These are phyloP conservation scores for Aspergillus sparsus DNA, from an alignment of 495 filamentous ascomycete genomes.

Conservation along the genomic window DNA sequence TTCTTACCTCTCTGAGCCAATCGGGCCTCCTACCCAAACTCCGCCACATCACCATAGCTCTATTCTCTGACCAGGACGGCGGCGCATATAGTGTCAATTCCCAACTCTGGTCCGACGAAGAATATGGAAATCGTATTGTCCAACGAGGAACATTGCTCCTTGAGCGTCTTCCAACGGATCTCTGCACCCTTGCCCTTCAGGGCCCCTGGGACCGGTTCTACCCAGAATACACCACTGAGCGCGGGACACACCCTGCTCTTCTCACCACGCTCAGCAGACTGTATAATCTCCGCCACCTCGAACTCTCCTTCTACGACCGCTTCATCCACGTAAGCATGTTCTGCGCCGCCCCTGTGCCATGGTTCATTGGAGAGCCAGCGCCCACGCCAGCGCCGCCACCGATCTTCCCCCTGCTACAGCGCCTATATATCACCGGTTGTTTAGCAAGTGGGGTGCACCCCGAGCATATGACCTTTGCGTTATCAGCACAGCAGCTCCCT, in stretches of 20 bases:
- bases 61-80: neutral
- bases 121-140: neutral
- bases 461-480: neutral
- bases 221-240: neutral
- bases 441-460: neutral
- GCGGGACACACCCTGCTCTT: neutral
- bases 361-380: neutral
- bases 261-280: neutral
- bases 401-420: neutral
- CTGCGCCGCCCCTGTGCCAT: neutral
- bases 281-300: neutral
- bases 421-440: neutral
- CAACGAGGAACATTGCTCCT: neutral
- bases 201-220: neutral
- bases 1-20: neutral
- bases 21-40: neutral
- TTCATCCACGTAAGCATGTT: neutral
- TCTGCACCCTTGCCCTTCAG: neutral
- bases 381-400: neutral
- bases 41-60: neutral
- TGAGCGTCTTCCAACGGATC: neutral
- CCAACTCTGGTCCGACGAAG: neutral
- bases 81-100: no score
- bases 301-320: neutral
- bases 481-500: neutral